A percentile compares a stretch with the other conserved stretches of the same genome.
Conservation (phyloP, 192 early-diverging fungal genomes). For the Physocladia obscura region DNA sequence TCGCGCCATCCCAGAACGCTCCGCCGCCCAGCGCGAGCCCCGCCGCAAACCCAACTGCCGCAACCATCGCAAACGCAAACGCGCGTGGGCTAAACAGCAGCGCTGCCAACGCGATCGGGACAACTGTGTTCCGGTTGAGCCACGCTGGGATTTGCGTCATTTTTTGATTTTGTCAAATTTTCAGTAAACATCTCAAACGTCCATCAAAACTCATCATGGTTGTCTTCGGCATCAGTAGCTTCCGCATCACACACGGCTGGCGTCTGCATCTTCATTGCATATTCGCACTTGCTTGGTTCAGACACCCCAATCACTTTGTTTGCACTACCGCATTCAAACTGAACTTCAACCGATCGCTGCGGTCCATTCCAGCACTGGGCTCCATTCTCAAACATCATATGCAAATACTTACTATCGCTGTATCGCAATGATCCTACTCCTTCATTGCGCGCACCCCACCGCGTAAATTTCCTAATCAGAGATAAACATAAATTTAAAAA, state of each 20-base stretch:
- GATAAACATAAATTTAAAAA: not conserved
- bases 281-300: conserved; percentile 95
- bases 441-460: conserved; percentile 49
- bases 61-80: not conserved
- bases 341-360: conserved; percentile 68
- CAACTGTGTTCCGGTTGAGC: not conserved
- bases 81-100: conserved; percentile 21
- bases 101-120: not conserved
- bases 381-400: conserved; percentile 73
- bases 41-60: not conserved
- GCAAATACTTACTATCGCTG: conserved; percentile 42
- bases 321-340: conserved; percentile 73
- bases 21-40: conserved; percentile 12
- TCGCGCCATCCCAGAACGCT: not conserved
- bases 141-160: not conserved
- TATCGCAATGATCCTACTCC: conserved; percentile 5
- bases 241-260: conserved; percentile 75
- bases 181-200: not conserved
- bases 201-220: not conserved
- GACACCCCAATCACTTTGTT: conserved; percentile 69
- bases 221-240: not conserved
- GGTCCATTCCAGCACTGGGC: conserved; percentile 95
- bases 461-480: conserved; percentile 37
- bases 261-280: conserved; percentile 68
- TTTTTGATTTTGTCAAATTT: not conserved